Conservation (phyloP, 331 rosid genomes). For the Pyrus hybrid region DNA sequence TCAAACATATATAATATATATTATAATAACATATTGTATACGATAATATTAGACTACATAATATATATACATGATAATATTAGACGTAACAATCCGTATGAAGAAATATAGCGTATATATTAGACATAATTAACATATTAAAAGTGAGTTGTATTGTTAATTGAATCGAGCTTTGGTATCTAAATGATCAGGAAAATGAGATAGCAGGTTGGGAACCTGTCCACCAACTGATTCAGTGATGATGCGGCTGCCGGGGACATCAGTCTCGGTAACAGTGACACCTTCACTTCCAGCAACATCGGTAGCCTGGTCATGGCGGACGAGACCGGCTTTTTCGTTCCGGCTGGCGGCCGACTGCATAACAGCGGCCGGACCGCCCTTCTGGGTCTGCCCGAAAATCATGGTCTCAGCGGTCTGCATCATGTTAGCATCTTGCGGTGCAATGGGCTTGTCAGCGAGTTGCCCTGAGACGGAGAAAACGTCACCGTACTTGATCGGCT, state of each 20-base stretch:
- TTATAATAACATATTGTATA: too few species aligned
- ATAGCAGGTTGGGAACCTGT: slow-evolving; percentile 29
- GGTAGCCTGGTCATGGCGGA: slow-evolving; percentile 33
- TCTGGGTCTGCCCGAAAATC: slow-evolving; percentile 49
- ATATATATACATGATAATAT: not conserved
- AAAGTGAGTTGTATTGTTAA: not conserved
- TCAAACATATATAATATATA: too few species aligned
- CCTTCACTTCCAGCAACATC: slow-evolving; percentile 41
- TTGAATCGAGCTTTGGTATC: not conserved
- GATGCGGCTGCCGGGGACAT: slow-evolving; percentile 46
- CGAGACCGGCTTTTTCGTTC: slow-evolving; percentile 47
- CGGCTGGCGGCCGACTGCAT: slow-evolving; percentile 64
- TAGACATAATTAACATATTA: not conserved
- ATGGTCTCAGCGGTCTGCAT: slow-evolving; percentile 59
- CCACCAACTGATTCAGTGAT: slow-evolving; percentile 65
- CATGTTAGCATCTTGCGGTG: slow-evolving; percentile 71
- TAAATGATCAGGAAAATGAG: not conserved
- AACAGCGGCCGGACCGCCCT: slow-evolving; percentile 44
- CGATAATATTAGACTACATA: too few species aligned
- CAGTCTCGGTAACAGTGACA: slow-evolving; percentile 42
- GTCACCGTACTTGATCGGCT: slow-evolving; percentile 57
- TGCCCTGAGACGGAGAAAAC: slow-evolving; percentile 50
- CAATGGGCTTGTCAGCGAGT: slow-evolving; percentile 40
- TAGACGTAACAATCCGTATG: not conserved
- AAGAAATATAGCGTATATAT: not conserved